Evolutionary conservation across 2,329 filamentous ascomycete genomes (phyloP), one percentile per base, ranked within the genome.

Genomic region (Gyromitra esculenta): DNA sequence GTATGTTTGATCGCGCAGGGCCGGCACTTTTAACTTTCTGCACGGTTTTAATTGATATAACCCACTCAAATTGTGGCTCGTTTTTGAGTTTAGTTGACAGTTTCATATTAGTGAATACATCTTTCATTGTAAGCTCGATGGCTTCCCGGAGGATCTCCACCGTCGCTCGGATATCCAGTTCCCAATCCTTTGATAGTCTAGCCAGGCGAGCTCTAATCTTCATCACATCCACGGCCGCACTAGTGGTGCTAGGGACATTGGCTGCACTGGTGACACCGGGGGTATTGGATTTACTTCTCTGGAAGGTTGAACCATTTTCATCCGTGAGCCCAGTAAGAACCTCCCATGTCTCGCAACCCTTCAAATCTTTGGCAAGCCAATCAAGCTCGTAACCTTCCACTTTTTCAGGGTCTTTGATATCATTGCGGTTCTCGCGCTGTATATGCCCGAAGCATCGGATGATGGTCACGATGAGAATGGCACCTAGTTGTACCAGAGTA

Each of bases 401-500:
- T n/a, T 62, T 31, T 11, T 59, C 43, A 15, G 59, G 77, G 13
- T 41, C n/a, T 11, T 68, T 21, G 13, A 65, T 31, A 21, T 65
- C 62, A 13, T 48, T 54, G 2, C 11, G 13, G 15, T 52, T 37
- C 37, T 25, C 57, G 7, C n/a, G 60, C 59, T 52, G 50, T 39
- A 45, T 77, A 37, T 76, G 78, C 31, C 76, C 50, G 25, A 59
- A 25, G 4, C 73, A 73, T 21, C 78, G 41, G 5, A 79, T 50
- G n/a, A 64, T 52, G 11, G 77, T 66, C 78, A 80, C 78, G 1
- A 75, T 3, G 2, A 77, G 11, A 2, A 70, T 74, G 1, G 65
- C 57, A 5, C 31, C 57, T 13, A 80, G 18, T 21, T 76, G 75
- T 8, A 52, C 64, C 25, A 80, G 18, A 7, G 77, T 71, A 50